Evolutionary conservation across 1,284 basidiomycete genomes (phyloP).

Genomic region (Malassezia dermatis): DNA sequence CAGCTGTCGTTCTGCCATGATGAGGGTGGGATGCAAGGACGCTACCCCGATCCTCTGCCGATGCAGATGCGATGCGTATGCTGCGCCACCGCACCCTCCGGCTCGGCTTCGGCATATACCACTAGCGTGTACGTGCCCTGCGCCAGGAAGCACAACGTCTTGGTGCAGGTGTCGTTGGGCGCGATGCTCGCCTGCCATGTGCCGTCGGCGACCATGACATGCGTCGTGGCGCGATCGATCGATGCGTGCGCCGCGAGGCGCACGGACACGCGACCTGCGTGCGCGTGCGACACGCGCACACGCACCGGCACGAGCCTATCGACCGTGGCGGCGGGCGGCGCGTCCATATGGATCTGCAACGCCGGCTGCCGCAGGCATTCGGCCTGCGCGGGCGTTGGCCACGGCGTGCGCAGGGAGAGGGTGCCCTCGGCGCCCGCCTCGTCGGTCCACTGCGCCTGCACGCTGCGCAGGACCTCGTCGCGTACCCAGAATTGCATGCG

Average conservation of each 20-base stretch:
- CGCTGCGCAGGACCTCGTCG: slow-evolving; percentile 63
- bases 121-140: slow-evolving; percentile 5
- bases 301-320: background rate
- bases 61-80: background rate
- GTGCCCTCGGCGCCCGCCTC: background rate
- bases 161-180: background rate
- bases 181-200: slow-evolving; percentile 8
- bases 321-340: background rate
- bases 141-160: slow-evolving; percentile 18
- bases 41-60: background rate
- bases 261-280: background rate
- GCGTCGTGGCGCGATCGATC: slow-evolving; percentile 1
- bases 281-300: background rate
- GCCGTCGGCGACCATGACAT: slow-evolving; percentile 19
- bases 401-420: slow-evolving; percentile 11
- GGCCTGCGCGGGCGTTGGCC: background rate
- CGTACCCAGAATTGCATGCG: slow-evolving; percentile 86
- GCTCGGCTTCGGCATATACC: background rate
- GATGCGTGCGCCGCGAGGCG: background rate
- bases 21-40: background rate
- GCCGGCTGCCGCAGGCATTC: background rate
- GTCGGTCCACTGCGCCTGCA: slow-evolving; percentile 71
- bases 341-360: background rate
- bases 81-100: background rate
- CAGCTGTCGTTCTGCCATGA: background rate